Evolutionary conservation across 306 rosid genomes (phyloP), one percentile per base, ranked within the genome.

Genomic region (Luffa aegyptiaca): DNA sequence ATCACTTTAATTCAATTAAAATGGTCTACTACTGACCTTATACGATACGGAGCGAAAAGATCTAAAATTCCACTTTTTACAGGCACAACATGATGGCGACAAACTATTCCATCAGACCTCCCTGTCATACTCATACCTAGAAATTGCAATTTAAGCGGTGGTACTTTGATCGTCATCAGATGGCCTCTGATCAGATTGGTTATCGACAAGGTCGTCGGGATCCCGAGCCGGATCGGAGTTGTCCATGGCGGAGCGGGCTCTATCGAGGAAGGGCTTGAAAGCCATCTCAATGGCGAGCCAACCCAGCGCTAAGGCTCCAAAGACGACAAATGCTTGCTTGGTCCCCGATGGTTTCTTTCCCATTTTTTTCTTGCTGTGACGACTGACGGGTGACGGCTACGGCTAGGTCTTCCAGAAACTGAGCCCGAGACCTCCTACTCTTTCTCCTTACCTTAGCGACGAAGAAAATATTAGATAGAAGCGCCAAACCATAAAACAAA

Each of bases 251-350:
- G 82, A 73, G 1, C 98, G 95, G 16, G 87, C 68, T 80, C 83
- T 89, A 72, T 75, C 80, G 18, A 92, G 94, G 74, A 89, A 84
- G 79, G 97, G 97, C 78, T 93, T 93, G 86, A 92, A 72, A 26
- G 96, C 97, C 10, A 91, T 77, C 87, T 95, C 97, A 2, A 95
- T 86, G 46, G 96, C 89, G 13, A 89, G 74, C 97, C 99, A 95
- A 0, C 74, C 97, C 1, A 84, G 80, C 0, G 97, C 93, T 52
- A 92, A 89, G 86, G 96, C 97, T 82, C 97, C 96, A 8, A 85
- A 84, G 33, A 91, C 92, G 72, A 93, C 84, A 84, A 71, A 33
- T 2, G 93, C 94, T 83, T 93, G 96, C 88, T 89, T 90, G 18
- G 87, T 79, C 9, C 62, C 88, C 36, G 82, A 8, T 33, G 80